phyloP scores from a whole-genome alignment of 2,329 filamentous ascomycete species.

The Colletotrichum sp. region DNA sequence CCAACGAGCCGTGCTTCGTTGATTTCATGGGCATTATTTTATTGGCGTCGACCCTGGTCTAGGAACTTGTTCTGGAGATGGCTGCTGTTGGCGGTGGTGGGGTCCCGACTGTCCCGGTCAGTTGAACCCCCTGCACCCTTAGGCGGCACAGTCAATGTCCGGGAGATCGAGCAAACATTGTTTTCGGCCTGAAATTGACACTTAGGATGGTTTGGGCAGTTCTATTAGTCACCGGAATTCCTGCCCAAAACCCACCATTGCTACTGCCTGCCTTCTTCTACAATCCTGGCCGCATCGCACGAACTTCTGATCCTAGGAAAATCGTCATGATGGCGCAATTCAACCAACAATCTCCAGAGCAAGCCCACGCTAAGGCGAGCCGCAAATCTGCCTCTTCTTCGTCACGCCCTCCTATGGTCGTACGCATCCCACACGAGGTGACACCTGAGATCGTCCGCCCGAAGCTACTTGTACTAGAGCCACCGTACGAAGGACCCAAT shows the following conservation, averaged over 20 bases:
- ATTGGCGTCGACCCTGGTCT: neutral
- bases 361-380: neutral
- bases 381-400: neutral
- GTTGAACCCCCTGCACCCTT: neutral
- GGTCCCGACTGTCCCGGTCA: neutral
- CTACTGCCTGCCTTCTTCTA: neutral
- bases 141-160: neutral
- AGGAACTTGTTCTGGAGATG: neutral
- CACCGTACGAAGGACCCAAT: neutral
- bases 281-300: neutral
- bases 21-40: neutral
- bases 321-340: neutral
- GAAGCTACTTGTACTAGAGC: neutral
- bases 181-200: neutral
- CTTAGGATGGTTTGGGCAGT: neutral
- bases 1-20: neutral
- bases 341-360: neutral
- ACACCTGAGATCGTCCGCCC: neutral
- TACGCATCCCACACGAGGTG: neutral
- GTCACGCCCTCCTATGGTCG: neutral
- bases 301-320: neutral
- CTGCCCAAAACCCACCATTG: neutral
- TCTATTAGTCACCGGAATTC: neutral
- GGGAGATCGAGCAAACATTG: neutral
- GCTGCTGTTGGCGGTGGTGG: neutral